phyloP scores from a whole-genome alignment of 768 basidiomycete genomes.

The Podaxis mareebaensis region DNA sequence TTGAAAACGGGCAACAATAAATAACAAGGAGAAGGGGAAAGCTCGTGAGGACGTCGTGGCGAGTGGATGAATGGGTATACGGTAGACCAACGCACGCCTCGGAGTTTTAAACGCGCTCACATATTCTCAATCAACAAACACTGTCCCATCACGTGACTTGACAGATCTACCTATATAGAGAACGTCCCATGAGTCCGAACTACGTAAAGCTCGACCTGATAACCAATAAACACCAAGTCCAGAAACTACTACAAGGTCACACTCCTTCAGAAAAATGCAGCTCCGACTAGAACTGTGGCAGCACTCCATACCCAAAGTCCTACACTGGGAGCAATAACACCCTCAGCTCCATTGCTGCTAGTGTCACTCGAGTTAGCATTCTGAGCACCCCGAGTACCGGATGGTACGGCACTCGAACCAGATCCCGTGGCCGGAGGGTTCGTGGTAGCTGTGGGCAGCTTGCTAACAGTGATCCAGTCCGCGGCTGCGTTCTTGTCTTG shows the following conservation, averaged over 20 bases:
- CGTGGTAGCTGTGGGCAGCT: slow-evolving; percentile 40
- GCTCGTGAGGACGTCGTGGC: not conserved
- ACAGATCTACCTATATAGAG: too few relatives aligned
- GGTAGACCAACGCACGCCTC: not conserved
- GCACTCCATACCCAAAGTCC: slow-evolving; percentile 11
- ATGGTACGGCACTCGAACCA: not conserved
- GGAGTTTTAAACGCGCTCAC: slow-evolving; percentile 9
- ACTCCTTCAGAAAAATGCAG: not conserved
- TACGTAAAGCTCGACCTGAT: too few relatives aligned
- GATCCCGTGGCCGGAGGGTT: not conserved
- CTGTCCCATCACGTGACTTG: slow-evolving; percentile 1
- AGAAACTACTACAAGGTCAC: too few relatives aligned
- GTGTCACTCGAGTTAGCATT: not conserved
- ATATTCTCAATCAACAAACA: slow-evolving; percentile 1
- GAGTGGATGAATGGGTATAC: not conserved
- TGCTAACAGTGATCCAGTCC: slow-evolving; percentile 48
- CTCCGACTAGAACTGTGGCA: slow-evolving; percentile 2
- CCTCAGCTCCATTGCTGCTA: slow-evolving; percentile 2
- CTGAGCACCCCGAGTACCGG: not conserved
- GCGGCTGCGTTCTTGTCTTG: slow-evolving; percentile 42
- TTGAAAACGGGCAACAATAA: not conserved
- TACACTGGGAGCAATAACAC: not conserved
- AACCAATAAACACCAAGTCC: too few relatives aligned
- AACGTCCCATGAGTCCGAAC: not conserved
- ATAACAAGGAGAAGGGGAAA: slow-evolving; percentile 7